These are phyloP conservation scores for Moesziomyces parantarcticus DNA, from an alignment of 1,284 basidiomycete genomes.

Conservation along the genomic window DNA sequence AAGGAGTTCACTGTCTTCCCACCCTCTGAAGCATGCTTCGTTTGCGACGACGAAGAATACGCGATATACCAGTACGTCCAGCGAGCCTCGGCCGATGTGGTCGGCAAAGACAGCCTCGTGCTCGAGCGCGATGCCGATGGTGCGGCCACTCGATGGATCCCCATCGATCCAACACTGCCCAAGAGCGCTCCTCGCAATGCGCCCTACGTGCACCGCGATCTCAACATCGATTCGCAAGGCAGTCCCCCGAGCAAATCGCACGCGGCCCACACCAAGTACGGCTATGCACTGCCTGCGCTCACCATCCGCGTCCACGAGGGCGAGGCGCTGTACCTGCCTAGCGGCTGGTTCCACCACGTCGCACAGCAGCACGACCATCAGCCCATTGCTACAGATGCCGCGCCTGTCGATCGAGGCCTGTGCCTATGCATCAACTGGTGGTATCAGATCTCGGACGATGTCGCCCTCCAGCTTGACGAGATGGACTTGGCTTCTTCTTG, in stretches of 20 bases:
- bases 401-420: constrained; percentile 28
- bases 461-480: constrained; percentile 38
- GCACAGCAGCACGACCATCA: constrained; percentile 53
- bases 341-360: constrained; percentile 63
- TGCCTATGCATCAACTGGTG: constrained; percentile 64
- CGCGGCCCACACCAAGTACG: constrained; percentile 30
- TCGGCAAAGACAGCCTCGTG: constrained; percentile 4
- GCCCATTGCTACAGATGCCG: constrained; percentile 4
- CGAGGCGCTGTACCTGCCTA: constrained; percentile 59
- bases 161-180: constrained; percentile 51
- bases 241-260: constrained; percentile 3
- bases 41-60: constrained; percentile 51
- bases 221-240: constrained; percentile 2
- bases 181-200: constrained; percentile 39
- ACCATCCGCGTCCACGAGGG: constrained; percentile 55
- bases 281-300: constrained; percentile 51
- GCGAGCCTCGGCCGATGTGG: background rate
- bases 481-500: constrained; percentile 13
- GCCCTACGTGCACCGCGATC: constrained; percentile 37
- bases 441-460: constrained; percentile 56
- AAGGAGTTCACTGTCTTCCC: constrained; percentile 63
- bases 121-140: constrained; percentile 13
- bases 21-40: constrained; percentile 50
- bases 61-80: constrained; percentile 17
- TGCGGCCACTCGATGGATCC: constrained; percentile 57